Base-by-base conservation (phyloP, 192 early-diverging fungal genomes). In the Umbelopsis ramanniana region DNA sequence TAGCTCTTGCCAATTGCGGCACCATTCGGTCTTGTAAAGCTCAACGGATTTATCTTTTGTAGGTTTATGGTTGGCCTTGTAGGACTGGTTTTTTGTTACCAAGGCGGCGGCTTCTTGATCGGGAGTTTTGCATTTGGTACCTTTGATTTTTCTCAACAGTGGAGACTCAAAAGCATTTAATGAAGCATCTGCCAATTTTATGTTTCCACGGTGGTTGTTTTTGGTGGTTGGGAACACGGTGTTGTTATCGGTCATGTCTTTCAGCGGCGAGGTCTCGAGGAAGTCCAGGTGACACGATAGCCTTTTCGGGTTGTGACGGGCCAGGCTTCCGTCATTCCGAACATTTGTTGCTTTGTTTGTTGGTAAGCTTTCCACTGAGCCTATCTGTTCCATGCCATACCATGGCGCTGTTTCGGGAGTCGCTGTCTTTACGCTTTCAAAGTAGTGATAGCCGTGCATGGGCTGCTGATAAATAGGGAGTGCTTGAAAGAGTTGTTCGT, bases 21-120 rank as follows among this genome's bases (percentile, higher is more conserved):
- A 84, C 72, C 80, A 54, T 72, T 84, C 83, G 11, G 83, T 84
- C 63, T 84, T 84, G 72, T 80, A 84, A 6, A 84, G 66, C 7
- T 74, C 66, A 5, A 63, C 57, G 14, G 57, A 63, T 33, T 63
- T 63, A 37, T 63, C 57, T 35, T 63, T 63, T 6, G 26, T 63
- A 14, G 15, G 26, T 63, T 63, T 63, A 35, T 63, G 57, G 35
- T 35, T 37, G n/a, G 17, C 6, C 33, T 63, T 63, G 48, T 22
- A 29, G 11, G 57, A 29, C 19, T 35, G 57, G 15, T 63, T 63
- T 17, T 63, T 63, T 19, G 29, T 37, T n/a, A n/a, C n/a, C n/a
- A n/a, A n/a, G 26, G 6, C 29, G 14, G 57, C 15, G 17, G 57
- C 15, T 5, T 63, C 57, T 1, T 63, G 29, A 6, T 63, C 57